These are phyloP conservation scores for Phytophthora crassamura DNA, from an alignment of 352 stramenopile species.

Conservation along the genomic window DNA sequence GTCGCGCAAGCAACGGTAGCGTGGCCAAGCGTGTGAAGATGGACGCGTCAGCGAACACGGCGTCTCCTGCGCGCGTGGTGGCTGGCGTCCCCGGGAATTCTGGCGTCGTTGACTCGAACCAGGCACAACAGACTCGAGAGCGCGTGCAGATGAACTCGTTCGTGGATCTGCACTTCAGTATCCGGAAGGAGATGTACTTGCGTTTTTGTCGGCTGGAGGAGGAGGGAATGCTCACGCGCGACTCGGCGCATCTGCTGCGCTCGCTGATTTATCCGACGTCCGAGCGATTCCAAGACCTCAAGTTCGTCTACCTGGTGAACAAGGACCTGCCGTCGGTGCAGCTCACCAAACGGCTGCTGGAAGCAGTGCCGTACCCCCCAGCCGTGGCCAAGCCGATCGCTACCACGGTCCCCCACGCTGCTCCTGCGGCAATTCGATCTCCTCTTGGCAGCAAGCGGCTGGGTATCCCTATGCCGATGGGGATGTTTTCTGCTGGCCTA, in stretches of 20 bases:
- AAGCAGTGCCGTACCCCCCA: conserved; percentile 62
- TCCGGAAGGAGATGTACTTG: conserved; percentile 90
- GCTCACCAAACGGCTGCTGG: conserved; percentile 80
- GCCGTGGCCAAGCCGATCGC: conserved; percentile 41
- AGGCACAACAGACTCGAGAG: conserved; percentile 45
- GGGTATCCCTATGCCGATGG: conserved; percentile 40
- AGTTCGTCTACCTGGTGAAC: conserved; percentile 91
- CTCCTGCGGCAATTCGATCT: conserved; percentile 24
- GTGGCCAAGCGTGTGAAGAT: conserved; percentile 41
- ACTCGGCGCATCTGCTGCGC: conserved; percentile 76
- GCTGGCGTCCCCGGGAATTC: conserved; percentile 10
- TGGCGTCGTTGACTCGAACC: conserved; percentile 26
- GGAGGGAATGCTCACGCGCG: conserved; percentile 66
- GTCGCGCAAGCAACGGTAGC: conserved; percentile 14
- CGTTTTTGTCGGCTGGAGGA: conserved; percentile 83
- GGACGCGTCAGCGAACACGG: conserved; percentile 29
- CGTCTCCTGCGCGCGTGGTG: conserved; percentile 11
- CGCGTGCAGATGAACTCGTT: conserved; percentile 81
- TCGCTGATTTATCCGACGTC: conserved; percentile 86
- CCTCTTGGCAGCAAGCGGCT: conserved; percentile 23
- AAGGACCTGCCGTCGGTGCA: conserved; percentile 77
- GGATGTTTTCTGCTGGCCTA: conserved; percentile 42
- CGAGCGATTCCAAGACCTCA: conserved; percentile 85
- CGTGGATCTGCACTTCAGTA: conserved; percentile 84
- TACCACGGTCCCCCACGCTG: conserved; percentile 33